A percentile compares a stretch with the other conserved stretches of the same genome.
These are phyloP conservation scores for Dujonia santamariae DNA, from an alignment of 1,139 yeast species.

Conservation along the genomic window DNA sequence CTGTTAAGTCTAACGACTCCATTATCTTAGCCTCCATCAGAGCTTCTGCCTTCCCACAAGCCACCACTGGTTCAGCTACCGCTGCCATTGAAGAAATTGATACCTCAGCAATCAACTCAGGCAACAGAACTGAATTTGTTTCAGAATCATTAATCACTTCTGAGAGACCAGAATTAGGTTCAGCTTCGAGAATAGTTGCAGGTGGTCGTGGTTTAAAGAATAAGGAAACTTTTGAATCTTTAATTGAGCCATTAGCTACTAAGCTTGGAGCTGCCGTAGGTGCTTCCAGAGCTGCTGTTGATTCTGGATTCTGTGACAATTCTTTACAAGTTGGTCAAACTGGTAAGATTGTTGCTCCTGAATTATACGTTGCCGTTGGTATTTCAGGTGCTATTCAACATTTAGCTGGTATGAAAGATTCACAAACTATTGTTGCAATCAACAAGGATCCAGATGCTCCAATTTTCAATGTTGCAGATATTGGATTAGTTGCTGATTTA, in stretches of 20 bases:
- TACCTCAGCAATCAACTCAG: slow-evolving; percentile 26
- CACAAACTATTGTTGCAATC: slow-evolving; percentile 89
- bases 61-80: slow-evolving; percentile 23
- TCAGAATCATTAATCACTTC: slow-evolving; percentile 71
- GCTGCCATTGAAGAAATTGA: slow-evolving; percentile 42
- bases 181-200: slow-evolving; percentile 77
- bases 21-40: slow-evolving; percentile 72
- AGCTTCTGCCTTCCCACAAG: slow-evolving; percentile 77
- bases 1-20: slow-evolving; percentile 70
- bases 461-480: slow-evolving; percentile 86
- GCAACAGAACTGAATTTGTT: slow-evolving; percentile 52
- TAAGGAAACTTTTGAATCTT: slow-evolving; percentile 78
- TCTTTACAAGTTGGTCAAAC: slow-evolving; percentile 99
- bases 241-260: slow-evolving; percentile 82
- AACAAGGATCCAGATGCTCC: slow-evolving; percentile 95
- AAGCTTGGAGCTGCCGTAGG: slow-evolving; percentile 91
- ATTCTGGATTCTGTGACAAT: slow-evolving; percentile 92
- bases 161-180: slow-evolving; percentile 88
- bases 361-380: slow-evolving; percentile 88
- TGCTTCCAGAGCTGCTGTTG: slow-evolving; percentile 98
- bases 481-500: slow-evolving; percentile 86
- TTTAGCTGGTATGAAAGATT: slow-evolving; percentile 97
- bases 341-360: slow-evolving; percentile 97
- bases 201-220: slow-evolving; percentile 95
- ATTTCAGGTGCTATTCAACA: slow-evolving; percentile 98